Conservation (phyloP, 352 stramenopile species). For the Globisporangium orthogonon region DNA sequence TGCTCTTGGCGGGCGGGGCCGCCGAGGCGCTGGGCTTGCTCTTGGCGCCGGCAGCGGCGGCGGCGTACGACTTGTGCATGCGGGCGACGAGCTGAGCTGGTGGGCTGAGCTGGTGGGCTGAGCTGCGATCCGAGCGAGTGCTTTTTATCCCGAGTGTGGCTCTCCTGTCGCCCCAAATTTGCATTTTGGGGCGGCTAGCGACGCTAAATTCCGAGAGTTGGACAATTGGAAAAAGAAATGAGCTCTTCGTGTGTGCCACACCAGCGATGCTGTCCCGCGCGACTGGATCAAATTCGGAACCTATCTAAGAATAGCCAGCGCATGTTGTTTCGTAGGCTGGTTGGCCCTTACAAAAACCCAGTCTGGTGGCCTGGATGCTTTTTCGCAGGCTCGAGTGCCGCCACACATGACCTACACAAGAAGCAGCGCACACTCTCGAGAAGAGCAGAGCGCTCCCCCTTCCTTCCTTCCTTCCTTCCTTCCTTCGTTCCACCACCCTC, state of each 20-base stretch:
- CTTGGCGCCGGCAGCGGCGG: not conserved
- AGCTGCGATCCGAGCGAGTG: not conserved
- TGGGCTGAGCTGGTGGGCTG: too few species aligned
- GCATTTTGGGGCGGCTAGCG: too few species aligned
- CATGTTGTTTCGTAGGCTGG: too few species aligned
- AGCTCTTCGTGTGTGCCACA: too few species aligned
- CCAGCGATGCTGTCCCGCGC: too few species aligned
- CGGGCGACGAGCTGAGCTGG: not conserved
- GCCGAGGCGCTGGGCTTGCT: not conserved
- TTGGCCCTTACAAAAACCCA: not conserved
- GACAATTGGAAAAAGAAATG: too few species aligned
- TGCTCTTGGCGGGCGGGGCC: not conserved
- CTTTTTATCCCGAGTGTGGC: too few species aligned
- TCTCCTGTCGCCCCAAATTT: too few species aligned
- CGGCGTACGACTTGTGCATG: conserved; percentile 2
- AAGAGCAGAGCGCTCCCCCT: not conserved
- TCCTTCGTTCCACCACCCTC: not conserved
- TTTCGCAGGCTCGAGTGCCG: not conserved
- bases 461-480: not conserved
- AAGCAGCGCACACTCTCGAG: conserved; percentile 1
- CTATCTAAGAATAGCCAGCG: too few species aligned
- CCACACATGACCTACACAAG: conserved; percentile 2
- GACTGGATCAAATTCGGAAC: too few species aligned
- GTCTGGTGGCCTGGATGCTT: too few species aligned
- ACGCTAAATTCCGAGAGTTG: too few species aligned